Evolutionary conservation across 1,139 yeast genomes (phyloP), one percentile per base, ranked within the genome.

Genomic region (Sugiyamaella pinicola): DNA sequence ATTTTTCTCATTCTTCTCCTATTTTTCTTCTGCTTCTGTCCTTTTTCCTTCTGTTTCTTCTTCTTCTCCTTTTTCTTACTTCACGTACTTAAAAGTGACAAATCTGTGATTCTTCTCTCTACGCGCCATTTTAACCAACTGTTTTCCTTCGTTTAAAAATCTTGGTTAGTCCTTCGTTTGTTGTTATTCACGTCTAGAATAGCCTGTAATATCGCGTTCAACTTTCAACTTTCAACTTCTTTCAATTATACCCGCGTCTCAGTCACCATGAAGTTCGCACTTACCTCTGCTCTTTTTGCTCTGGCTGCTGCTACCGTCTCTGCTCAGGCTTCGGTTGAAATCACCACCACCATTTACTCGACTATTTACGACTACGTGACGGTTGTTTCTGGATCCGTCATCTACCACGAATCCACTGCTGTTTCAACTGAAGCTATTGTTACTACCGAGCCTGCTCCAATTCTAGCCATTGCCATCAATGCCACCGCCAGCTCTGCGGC

Each of bases 351-450:
- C 49, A 41, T 62, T 49, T 59, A 49, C 42, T 57, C 62, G 15
- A 62, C 65, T 34, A 55, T 61, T 51, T 55, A 53, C 45, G 64
- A 60, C 51, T 59, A 57, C 52, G 63, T 62, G 40, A 61, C 65
- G 38, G 34, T 60, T 24, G 59, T 54, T 12, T 47, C 55, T 37
- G 53, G 53, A 9, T 49, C 53, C 7, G 39, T 49, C 17, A 22
- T 49, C 31, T 38, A 44, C 18, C 46, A 47, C 5, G 55, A 44
- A 44, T 17, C 45, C 13, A 34, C 50, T 33, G 56, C 57, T 17
- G 54, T 56, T 26, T 48, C 56, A 29, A 51, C 58, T 24, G 58
- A 50, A 34, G 55, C 55, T 22, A 51, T 51, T 37, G 39, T 37
- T 17, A 41, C 56, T 47, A 47, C 56, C 18, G 56, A 54, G 31